Evolutionary conservation across 305 asterid genomes (phyloP), one percentile per base, ranked within the genome.

Genomic region (Galium porrigens): DNA sequence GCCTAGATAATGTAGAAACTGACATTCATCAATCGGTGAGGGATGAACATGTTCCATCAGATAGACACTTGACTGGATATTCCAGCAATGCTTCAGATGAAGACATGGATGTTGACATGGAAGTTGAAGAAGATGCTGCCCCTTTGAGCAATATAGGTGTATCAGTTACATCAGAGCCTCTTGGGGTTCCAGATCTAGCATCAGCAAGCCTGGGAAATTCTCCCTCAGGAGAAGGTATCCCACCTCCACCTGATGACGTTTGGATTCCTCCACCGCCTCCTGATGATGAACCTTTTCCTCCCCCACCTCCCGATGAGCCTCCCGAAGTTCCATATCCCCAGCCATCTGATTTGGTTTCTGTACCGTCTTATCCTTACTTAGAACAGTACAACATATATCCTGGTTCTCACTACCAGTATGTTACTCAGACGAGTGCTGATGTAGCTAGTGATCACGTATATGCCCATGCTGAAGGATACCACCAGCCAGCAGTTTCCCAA

Each of bases 31-130:
- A 60, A 72, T 66, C 74, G 55, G 20, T 76, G 61, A 33, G 63
- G 56, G 44, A 63, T 20, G 85, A 67, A 66, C 72, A 68, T 55
- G 62, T 61, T 39, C 27, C 81, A 30, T 67, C 65, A 3, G 51
- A 51, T 66, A 67, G 39, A 42, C 49, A 54, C 62, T 71, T 25
- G n/a, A 70, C 59, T 11, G 60, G 71, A 42, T 51, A 11, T 72
- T 67, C 77, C 68, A 68, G 36, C 68, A 61, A 68, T 46, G 75
- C 63, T 62, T 51, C 73, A 70, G 98, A 88, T 48, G 85, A 79
- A 41, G 97, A 92, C 76, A 92, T 92, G 99, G 99, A 92, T 70
- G 86, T 92, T 69, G 99, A 92, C 80, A 87, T 92, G 99, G 99
- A 92, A 82, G 94, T 92, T 69, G 99, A 92, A 73, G 99, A 92